Percentiles rank a stretch among this genome's conserved stretches.
Conservation (phyloP, 2,329 filamentous ascomycete genomes). For the Talaromyces islandicus region DNA sequence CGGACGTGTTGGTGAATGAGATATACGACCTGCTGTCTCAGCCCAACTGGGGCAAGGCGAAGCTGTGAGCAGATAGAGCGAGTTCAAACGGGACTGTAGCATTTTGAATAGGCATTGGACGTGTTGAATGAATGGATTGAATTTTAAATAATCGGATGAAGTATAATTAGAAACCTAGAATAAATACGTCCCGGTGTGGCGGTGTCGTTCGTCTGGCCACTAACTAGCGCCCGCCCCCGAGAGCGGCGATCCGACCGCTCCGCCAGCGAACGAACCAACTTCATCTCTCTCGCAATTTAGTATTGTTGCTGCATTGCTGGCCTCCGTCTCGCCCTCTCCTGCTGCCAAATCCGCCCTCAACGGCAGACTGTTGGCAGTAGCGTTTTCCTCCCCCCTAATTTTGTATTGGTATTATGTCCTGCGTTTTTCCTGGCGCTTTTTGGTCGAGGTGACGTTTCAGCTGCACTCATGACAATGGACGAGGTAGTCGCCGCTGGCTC, state of each 20-base stretch:
- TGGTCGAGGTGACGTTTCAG: neutral
- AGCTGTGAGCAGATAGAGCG: constrained; percentile 13
- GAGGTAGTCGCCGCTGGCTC: constrained; percentile 25
- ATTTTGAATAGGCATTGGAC: neutral
- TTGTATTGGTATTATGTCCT: neutral
- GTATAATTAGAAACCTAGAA: too few species aligned
- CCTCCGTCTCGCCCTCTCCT: neutral
- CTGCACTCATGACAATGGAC: constrained; percentile 20
- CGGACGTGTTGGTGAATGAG: constrained; percentile 38
- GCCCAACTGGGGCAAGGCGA: constrained; percentile 44
- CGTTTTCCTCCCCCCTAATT: neutral
- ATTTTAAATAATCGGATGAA: too few species aligned
- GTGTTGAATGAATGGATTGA: neutral
- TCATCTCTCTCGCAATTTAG: neutral
- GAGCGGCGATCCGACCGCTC: neutral
- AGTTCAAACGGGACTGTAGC: neutral
- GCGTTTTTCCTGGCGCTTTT: neutral
- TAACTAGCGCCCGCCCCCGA: neutral
- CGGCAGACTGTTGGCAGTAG: neutral
- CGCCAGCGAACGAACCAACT: too few species aligned
- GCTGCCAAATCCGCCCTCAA: neutral
- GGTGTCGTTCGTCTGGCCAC: neutral
- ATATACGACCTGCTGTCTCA: constrained; percentile 44
- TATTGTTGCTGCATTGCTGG: neutral
- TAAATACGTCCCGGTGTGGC: neutral